A percentile compares a stretch with the other conserved stretches of the same genome.
These are phyloP conservation scores for Geosmithia putterillii DNA, from an alignment of 2,329 filamentous ascomycete genomes.

Conservation along the genomic window DNA sequence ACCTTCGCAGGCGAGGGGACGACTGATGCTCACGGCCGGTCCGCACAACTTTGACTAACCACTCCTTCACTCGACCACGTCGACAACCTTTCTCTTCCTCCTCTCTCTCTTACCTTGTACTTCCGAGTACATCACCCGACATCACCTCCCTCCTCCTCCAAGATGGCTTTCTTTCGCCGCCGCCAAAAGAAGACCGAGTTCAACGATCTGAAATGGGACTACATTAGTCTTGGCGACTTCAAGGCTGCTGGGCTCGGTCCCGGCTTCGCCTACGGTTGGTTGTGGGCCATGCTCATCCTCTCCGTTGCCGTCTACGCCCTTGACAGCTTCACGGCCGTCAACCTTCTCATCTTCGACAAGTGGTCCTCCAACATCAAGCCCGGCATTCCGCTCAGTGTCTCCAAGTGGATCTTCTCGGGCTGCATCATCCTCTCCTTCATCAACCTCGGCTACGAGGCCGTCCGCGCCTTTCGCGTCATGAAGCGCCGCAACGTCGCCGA, in stretches of 20 bases:
- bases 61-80: background rate
- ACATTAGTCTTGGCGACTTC: slow-evolving; percentile 70
- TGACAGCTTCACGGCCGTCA: slow-evolving; percentile 88
- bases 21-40: slow-evolving; percentile 4
- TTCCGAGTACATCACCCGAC: slow-evolving; percentile 5
- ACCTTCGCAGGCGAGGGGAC: slow-evolving; percentile 2
- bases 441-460: slow-evolving; percentile 68
- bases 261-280: slow-evolving; percentile 69
- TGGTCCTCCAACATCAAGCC: slow-evolving; percentile 82
- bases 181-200: slow-evolving; percentile 50
- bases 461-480: slow-evolving; percentile 72
- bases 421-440: slow-evolving; percentile 88
- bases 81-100: background rate
- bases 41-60: background rate
- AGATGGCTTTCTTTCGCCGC: slow-evolving; percentile 55
- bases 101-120: background rate
- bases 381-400: slow-evolving; percentile 60
- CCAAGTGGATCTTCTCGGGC: slow-evolving; percentile 89
- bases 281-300: slow-evolving; percentile 68
- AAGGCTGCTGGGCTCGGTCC: slow-evolving; percentile 68
- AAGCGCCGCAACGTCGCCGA: slow-evolving; percentile 76
- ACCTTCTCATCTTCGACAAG: slow-evolving; percentile 75
- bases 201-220: slow-evolving; percentile 89
- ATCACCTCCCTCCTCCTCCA: background rate
- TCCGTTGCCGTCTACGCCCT: slow-evolving; percentile 78